Base-by-base conservation (phyloP, 192 early-diverging fungal species). In the Gigaspora rosea region DNA sequence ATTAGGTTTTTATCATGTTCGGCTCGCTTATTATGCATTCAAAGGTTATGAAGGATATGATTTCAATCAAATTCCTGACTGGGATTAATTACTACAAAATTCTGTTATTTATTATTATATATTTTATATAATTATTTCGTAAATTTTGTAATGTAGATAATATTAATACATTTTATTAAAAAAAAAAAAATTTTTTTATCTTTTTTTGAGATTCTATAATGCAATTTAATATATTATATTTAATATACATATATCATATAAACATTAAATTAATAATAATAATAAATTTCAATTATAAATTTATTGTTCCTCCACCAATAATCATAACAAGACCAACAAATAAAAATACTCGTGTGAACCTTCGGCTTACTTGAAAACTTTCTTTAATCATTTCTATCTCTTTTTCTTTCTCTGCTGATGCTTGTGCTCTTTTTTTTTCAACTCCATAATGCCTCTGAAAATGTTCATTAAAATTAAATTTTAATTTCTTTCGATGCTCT, bases 1-100 rank as follows among this genome's bases (percentile, higher is more conserved):
- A 69, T 57, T 66, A 88, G 85, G 88, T 57, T 52, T 83, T 1
- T 89, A 89, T 58, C 88, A 89, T 74, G 79, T 86, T 9, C 81
- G 73, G 11, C 48, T 89, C 20, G 88, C 88, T 5, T 89, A 87
- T 33, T 89, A 89, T 61, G 88, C 88, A n/a, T 89, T 86, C 61
- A 78, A 86, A 46, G 80, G 83, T 22, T 86, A 86, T 47, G 85
- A 86, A 8, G 88, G 88, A 6, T 86, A 86, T 54, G 84, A 86
- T n/a, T 89, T 87, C 50, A 70, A 73, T 3, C 79, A 82, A 58
- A 87, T 86, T 67, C 80, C 87, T 59, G 75, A 85, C 58, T 51
- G 59, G 73, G 48, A 33, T 63, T 9, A 27, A 32, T 51, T 9
- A 51, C 50, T 13, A 22, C 35, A 70, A 13, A 8, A 51, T 49